Base-by-base conservation (phyloP, 345 rosid species). In the Heritiera littoralis region DNA sequence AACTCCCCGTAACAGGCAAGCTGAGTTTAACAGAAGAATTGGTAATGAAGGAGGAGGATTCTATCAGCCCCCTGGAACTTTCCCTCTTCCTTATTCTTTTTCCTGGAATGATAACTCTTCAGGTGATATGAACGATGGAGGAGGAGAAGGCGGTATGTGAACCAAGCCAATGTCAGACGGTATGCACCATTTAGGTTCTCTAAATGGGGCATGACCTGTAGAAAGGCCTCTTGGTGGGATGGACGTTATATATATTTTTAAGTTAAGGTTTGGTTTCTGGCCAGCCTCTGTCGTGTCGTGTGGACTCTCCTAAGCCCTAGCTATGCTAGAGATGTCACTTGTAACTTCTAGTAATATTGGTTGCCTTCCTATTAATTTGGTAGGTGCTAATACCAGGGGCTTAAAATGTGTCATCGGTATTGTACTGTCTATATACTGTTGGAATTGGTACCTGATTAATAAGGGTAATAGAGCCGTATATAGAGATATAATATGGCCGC, bases 71-170 rank as follows among this genome's bases (percentile, higher is more conserved):
- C 65, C 81, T 38, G 55, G 82, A 63, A 46, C 79, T 72, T 85
- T 78, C 73, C 74, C 85, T 66, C 80, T 74, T 49, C 83, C 83
- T 54, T 81, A 79, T 77, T 85, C 81, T 79, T 85, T 86, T 77
- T 89, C 90, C 48, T 87, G 92, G 92, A 85, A 84, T 78, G 84
- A 88, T 20, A 72, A 74, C 76, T 75, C 84, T 54, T 82, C 87
- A n/a, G 89, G 85, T 65, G 83, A 86, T 80, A 75, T 79, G 80
- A 87, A 78, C 78, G 88, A 83, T 66, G 91, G 84, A 86, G 92
- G 89, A 60, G 89, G 81, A 81, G 94, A 85, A 79, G 92, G 82
- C 45, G 83, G 85, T 83, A 86, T 91, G 81, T 90, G 91, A 89
- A 63, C 32, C 45, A 58, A 66, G 23, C 48, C 66, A 49, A 64